Conservation (phyloP, 164 flowering plant genomes). For the Nymphaea colorata region DNA sequence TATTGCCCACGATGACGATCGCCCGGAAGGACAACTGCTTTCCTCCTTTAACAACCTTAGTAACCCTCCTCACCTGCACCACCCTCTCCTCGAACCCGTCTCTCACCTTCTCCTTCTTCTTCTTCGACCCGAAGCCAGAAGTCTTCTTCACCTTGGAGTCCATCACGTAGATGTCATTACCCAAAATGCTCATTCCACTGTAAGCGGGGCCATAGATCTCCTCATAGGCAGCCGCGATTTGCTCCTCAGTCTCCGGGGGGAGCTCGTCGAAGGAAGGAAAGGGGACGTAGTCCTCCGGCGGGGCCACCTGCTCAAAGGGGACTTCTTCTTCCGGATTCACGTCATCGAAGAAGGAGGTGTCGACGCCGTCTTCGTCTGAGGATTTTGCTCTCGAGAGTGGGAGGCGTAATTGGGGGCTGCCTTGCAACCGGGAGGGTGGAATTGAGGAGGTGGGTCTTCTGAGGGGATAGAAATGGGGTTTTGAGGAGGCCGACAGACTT, state of each 20-base stretch:
- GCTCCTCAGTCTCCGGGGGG: constrained; percentile 61
- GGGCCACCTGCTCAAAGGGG: constrained; percentile 32
- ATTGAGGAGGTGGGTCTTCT: constrained; percentile 7
- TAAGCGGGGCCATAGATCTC: constrained; percentile 84
- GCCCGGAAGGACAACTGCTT: constrained; percentile 78
- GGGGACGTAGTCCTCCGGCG: constrained; percentile 52
- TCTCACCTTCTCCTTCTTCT: constrained; percentile 46
- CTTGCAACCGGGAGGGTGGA: constrained; percentile 5
- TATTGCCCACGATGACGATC: constrained; percentile 81
- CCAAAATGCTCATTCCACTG: constrained; percentile 58
- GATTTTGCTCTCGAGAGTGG: constrained; percentile 6
- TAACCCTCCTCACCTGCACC: constrained; percentile 90
- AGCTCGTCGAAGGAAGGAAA: constrained; percentile 67
- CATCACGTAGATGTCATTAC: constrained; percentile 62
- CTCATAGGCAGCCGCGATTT: constrained; percentile 70
- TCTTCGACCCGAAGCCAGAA: constrained; percentile 34
- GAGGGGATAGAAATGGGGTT: neutral
- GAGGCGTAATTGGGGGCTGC: constrained; percentile 4
- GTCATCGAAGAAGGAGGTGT: constrained; percentile 46
- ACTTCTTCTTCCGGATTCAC: constrained; percentile 34
- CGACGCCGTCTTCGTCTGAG: constrained; percentile 29
- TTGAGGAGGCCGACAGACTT: constrained; percentile 9
- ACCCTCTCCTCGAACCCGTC: constrained; percentile 92
- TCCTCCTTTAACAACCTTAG: constrained; percentile 97
- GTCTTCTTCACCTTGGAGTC: constrained; percentile 54